Evolutionary conservation across 805 yeast species (phyloP), one percentile per base, ranked within the genome.

Genomic region (Alloascoidea hylecoeti): DNA sequence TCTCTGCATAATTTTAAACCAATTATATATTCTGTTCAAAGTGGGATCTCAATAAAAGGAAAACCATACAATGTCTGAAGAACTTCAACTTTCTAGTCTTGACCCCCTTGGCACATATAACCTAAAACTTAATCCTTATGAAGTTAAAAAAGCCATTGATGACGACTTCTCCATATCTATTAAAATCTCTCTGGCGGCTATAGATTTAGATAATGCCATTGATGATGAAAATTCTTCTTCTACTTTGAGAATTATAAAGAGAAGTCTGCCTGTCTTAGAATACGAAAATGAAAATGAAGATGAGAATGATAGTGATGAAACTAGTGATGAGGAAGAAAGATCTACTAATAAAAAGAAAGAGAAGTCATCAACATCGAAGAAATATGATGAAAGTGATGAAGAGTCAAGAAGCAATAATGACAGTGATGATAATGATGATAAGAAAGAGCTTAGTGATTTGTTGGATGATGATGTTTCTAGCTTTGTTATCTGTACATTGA

Each of bases 171-270:
- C 96, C 38, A 81, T 83, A 47, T 79, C 96, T 44, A 75, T 89
- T 49, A 82, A 94, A 62, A 59, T 89, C 52, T 86, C 97, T 39
- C 71, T 89, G 72, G 98, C 96, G 45, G 94, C 98, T 43, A 69
- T 92, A 52, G 96, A 89, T 63, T 95, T 96, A 45, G 82, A 77
- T 53, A 53, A 59, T 35, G 70, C 94, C 18, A 75, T 72, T 49
- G 95, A 85, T 51, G 86, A 78, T 46, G 74, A 75, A 51, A 75
- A 69, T 47, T 78, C 72, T 49, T 96, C 97, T 47, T 77, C 95
- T 19, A 85, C 95, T 50, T 70, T 92, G 55, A 80, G 94, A 66
- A 71, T 89, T 54, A 70, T 89, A 57, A 86, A 84, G 73, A 77
- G 76, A 55, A n/a, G n/a, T n/a, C n/a, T n/a, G n/a, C 68, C 57